Evolutionary conservation across 2,329 filamentous ascomycete genomes (phyloP).

Genomic region (Lasiodiplodia sp.): DNA sequence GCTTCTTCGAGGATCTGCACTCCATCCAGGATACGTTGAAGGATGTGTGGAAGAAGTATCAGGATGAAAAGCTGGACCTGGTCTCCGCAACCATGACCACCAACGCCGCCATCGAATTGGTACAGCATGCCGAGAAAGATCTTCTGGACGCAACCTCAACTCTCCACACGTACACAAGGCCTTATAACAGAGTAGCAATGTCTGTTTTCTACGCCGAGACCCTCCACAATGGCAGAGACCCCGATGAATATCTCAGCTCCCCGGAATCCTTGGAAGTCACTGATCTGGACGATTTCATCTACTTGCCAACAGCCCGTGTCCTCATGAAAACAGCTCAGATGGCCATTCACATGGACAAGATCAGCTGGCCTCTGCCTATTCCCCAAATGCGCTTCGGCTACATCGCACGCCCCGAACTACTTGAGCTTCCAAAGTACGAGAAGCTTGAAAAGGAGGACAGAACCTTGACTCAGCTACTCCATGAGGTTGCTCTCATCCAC

Average conservation of each 20-base stretch:
- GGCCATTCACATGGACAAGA: neutral
- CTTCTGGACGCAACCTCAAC: neutral
- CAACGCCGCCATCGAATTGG: neutral
- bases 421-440: neutral
- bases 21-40: conserved; percentile 5
- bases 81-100: neutral
- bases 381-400: conserved; percentile 6
- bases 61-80: conserved; percentile 3
- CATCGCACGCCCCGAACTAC: conserved; percentile 2
- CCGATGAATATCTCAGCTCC: neutral
- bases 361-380: neutral
- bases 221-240: conserved; percentile 6
- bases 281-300: conserved; percentile 5
- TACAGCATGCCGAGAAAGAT: neutral
- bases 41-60: conserved; percentile 4
- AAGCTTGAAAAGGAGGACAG: conserved; percentile 7
- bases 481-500: conserved; percentile 4
- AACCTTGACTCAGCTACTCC: conserved; percentile 1
- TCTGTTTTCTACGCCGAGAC: conserved; percentile 7
- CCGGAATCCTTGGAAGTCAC: conserved; percentile 8
- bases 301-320: neutral
- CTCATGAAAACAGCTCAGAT: neutral
- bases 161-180: neutral
- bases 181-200: neutral
- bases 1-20: conserved; percentile 10